phyloP scores from a whole-genome alignment of 176 grass and related monocot species.

The Carex cristatella region DNA sequence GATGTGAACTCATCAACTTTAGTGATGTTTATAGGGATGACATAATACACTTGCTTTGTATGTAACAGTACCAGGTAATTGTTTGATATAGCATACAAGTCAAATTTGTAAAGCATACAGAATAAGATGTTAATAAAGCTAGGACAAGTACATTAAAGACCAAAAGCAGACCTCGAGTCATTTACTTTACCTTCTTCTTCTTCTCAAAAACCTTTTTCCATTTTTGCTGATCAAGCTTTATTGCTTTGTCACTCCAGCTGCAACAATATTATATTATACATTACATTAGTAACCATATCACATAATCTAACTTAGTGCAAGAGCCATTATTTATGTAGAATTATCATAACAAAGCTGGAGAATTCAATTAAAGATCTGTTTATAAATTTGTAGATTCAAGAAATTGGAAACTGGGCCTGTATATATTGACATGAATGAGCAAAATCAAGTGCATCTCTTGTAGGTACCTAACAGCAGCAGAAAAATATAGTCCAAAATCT shows the following conservation, averaged over 20 bases:
- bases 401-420: not conserved
- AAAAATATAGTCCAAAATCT: not conserved
- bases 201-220: constrained; percentile 39
- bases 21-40: not conserved
- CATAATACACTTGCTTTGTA: not conserved
- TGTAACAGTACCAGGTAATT: not conserved
- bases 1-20: not conserved
- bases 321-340: not conserved
- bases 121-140: not conserved
- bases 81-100: not conserved
- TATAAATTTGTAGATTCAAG: not conserved
- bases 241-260: constrained; percentile 39
- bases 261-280: not conserved
- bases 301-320: not conserved
- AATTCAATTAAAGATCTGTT: not conserved
- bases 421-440: not conserved
- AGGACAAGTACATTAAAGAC: not conserved
- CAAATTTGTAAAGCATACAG: not conserved
- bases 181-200: constrained; percentile 32
- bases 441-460: not conserved
- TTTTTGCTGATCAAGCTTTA: constrained; percentile 38
- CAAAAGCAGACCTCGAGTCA: not conserved
- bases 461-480: not conserved
- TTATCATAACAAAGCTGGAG: not conserved
- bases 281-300: not conserved